Evolutionary conservation across 75 land plant genomes (phyloP), one percentile per base, ranked within the genome.

Genomic region (Gnetum montanum): DNA sequence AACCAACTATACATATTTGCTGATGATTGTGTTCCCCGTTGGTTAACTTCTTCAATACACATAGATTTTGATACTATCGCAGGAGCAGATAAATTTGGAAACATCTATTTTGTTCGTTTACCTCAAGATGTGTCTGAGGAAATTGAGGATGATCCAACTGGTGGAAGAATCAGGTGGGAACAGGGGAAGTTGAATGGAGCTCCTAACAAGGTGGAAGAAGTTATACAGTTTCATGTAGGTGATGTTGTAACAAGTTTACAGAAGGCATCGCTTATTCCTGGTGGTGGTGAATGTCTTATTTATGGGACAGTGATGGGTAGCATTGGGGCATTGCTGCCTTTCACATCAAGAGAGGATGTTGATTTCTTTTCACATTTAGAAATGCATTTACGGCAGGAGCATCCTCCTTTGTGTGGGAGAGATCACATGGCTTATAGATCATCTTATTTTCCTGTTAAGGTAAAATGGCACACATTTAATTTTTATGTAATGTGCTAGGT

Each of bases 101-200:
- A 94, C 59, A 52, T 94, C 16, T 94, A 88, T 67, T 86, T 94
- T 72, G 90, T 86, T 54, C 77, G 98, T 18, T 53, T 94, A 33
- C 85, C 91, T 18, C 98, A 94, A 60, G 98, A 94, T 72, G 78
- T 94, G 6, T 94, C 98, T 7, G 98, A 94, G 59, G 98, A 94
- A 76, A 86, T 94, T 54, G 98, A 94, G 62, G 98, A 94, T 61
- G 98, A 94, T 68, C 98, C 98, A 28, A 94, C 98, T 46, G 98
- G 98, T 61, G 98, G 98, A 3, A 94, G 79, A 67, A 94, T 94
- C 26, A 94, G 84, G 68, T 94, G 98, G 98, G 98, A 94, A 60
- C 96, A 88, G 54, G 98, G 98, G 35, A 83, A 76, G 58, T 63
- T 94, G 31, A 94, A 94, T 78, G 98, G 98, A 31, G 98, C 98